Conservation (phyloP, 352 stramenopile species). For the Phytophthora podocarpi region DNA sequence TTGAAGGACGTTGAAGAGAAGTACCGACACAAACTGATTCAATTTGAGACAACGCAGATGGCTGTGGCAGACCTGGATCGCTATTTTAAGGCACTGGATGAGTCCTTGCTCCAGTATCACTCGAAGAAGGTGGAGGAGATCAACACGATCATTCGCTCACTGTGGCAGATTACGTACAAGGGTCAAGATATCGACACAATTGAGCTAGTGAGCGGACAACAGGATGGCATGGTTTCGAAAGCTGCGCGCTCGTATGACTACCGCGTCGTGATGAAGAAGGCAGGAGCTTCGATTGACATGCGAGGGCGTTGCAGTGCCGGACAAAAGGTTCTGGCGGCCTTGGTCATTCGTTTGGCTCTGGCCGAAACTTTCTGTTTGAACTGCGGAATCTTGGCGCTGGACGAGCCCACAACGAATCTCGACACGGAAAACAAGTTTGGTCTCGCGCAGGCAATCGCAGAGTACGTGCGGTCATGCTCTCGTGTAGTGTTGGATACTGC, state of each 20-base stretch:
- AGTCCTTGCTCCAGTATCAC: slow-evolving; percentile 97
- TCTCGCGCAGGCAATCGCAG: slow-evolving; percentile 84
- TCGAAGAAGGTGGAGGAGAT: slow-evolving; percentile 99
- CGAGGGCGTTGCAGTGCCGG: slow-evolving; percentile 98
- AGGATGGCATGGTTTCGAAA: slow-evolving; percentile 66
- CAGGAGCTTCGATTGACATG: slow-evolving; percentile 97
- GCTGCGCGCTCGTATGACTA: slow-evolving; percentile 97
- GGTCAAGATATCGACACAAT: slow-evolving; percentile 99
- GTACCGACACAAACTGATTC: slow-evolving; percentile 94
- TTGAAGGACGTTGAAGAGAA: slow-evolving; percentile 95
- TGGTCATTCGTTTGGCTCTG: slow-evolving; percentile 98
- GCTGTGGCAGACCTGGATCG: slow-evolving; percentile 97
- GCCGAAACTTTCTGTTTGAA: slow-evolving; percentile 99
- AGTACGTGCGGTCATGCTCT: slow-evolving; percentile 53
- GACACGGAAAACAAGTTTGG: slow-evolving; percentile 97
- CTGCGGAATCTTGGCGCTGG: slow-evolving; percentile 98
- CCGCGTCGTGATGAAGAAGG: slow-evolving; percentile 99
- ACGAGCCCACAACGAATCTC: slow-evolving; percentile 99
- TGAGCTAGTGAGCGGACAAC: slow-evolving; percentile 95
- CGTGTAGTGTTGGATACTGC: neutral
- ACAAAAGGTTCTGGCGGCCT: slow-evolving; percentile 95
- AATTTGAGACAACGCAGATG: slow-evolving; percentile 96
- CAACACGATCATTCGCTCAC: slow-evolving; percentile 98
- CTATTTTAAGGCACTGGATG: slow-evolving; percentile 96
- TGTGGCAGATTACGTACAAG: slow-evolving; percentile 99